phyloP scores from a whole-genome alignment of 345 rosid species.

The Balakata baccata region DNA sequence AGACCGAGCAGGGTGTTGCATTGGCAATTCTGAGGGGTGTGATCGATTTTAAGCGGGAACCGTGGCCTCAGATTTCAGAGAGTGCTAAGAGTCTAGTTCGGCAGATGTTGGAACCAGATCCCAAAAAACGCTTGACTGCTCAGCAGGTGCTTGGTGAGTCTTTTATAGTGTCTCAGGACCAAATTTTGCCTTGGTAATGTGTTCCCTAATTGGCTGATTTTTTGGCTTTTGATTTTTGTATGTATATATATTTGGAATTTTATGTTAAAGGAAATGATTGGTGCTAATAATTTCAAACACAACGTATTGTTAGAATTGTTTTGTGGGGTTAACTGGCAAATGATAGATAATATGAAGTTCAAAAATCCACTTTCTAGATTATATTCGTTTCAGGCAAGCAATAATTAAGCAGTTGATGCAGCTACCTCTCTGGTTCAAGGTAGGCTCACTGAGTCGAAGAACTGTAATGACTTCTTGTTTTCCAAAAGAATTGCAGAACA shows the following conservation, averaged over 20 bases:
- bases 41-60: conserved; percentile 85
- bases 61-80: conserved; percentile 94
- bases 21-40: conserved; percentile 82
- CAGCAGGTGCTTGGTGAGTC: conserved; percentile 83
- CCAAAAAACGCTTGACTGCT: conserved; percentile 70
- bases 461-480: neutral
- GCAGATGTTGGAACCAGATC: conserved; percentile 85
- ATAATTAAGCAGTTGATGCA: neutral
- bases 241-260: conserved; percentile 11
- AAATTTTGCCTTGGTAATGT: conserved; percentile 11
- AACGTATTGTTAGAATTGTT: conserved; percentile 5
- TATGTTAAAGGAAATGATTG: neutral
- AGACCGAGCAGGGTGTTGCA: conserved; percentile 95
- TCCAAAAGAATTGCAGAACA: neutral
- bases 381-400: neutral
- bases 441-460: neutral
- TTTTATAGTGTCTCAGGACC: conserved; percentile 2
- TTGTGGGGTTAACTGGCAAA: neutral
- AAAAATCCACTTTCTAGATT: neutral
- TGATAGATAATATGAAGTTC: neutral
- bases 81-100: conserved; percentile 83
- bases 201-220: neutral
- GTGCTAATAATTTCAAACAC: neutral
- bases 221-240: neutral
- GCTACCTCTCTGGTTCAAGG: neutral